Evolutionary conservation across 2,329 filamentous ascomycete species (phyloP).

Genomic region (Grosmannia serpens): DNA sequence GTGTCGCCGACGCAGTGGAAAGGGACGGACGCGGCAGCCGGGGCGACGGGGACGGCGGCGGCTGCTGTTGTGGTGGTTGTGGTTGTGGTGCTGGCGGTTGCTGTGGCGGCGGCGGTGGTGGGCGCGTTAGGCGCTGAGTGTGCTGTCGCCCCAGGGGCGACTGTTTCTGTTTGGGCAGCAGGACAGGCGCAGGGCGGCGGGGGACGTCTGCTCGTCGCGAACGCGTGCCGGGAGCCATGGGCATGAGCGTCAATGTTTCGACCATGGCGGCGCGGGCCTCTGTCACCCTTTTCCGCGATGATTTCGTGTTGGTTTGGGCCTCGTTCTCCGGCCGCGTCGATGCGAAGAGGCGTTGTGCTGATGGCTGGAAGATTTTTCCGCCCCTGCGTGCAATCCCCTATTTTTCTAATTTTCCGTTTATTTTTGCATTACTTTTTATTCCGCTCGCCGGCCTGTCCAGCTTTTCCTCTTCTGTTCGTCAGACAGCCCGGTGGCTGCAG

Average conservation of each 20-base stretch:
- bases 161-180: slow-evolving; percentile 11
- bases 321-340: not conserved
- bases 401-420: not conserved
- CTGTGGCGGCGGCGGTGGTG: slow-evolving; percentile 1
- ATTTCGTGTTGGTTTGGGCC: too few species aligned
- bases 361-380: not conserved
- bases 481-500: not conserved
- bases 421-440: not conserved
- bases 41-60: not conserved
- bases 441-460: not conserved
- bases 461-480: not conserved
- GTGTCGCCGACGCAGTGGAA: slow-evolving; percentile 5
- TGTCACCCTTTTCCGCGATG: not conserved
- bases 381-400: not conserved
- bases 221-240: slow-evolving; percentile 15
- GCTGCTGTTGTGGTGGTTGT: not conserved
- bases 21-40: slow-evolving; percentile 3
- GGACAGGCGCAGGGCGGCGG: slow-evolving; percentile 7
- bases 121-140: not conserved
- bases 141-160: not conserved
- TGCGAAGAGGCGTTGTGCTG: not conserved
- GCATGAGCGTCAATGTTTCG: slow-evolving; percentile 11
- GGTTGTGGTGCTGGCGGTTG: not conserved
- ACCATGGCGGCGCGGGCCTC: slow-evolving; percentile 9
- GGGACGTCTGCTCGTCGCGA: slow-evolving; percentile 13